Conservation (phyloP, 1,284 basidiomycete genomes). For the Xerocomus amazonicus region DNA sequence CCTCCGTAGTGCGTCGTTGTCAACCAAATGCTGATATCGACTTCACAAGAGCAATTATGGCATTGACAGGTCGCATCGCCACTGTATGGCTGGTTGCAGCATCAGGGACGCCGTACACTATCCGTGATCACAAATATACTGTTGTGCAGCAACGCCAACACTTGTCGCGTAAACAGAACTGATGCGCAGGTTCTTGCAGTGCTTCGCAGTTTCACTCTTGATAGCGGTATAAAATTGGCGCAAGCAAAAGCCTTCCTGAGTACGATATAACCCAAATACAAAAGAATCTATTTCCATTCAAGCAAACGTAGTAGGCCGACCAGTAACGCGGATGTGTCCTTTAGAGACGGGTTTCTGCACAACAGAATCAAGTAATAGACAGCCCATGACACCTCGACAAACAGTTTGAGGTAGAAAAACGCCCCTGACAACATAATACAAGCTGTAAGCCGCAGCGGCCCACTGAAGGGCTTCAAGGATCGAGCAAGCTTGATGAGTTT, state of each 20-base stretch:
- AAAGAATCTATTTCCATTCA: constrained; percentile 28
- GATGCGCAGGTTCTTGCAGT: too few species aligned
- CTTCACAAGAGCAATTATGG: not conserved
- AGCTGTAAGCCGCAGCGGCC: constrained; percentile 24
- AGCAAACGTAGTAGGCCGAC: constrained; percentile 27
- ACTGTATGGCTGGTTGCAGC: not conserved
- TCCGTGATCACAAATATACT: not conserved
- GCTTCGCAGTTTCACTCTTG: too few species aligned
- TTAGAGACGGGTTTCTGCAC: constrained; percentile 27
- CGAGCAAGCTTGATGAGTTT: constrained; percentile 31
- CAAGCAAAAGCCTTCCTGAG: too few species aligned
- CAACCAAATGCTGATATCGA: not conserved
- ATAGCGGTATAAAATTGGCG: not conserved
- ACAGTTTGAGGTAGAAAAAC: constrained; percentile 30
- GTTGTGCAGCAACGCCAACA: not conserved
- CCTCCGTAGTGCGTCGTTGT: not conserved
- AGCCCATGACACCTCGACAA: constrained; percentile 30
- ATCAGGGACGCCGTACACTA: not conserved
- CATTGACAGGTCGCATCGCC: not conserved
- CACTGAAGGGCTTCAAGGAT: constrained; percentile 25
- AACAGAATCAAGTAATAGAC: constrained; percentile 28
- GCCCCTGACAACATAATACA: constrained; percentile 23
- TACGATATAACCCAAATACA: not conserved
- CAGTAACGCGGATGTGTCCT: constrained; percentile 22
- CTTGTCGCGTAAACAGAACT: not conserved